Conservation (phyloP, 2,329 filamentous ascomycete species). For the Raffaelea ambrosiae region DNA sequence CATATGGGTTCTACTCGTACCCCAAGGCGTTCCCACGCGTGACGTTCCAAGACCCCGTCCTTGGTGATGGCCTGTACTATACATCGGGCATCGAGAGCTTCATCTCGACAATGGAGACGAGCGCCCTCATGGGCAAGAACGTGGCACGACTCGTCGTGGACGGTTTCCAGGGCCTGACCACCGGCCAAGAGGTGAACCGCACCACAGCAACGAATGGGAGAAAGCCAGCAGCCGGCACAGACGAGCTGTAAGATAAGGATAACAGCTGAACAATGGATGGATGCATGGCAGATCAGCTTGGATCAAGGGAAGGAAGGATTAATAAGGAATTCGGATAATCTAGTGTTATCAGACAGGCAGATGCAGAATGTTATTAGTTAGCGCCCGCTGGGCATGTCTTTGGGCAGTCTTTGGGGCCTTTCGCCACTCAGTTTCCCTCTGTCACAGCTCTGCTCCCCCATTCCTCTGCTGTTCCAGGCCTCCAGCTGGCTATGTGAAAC, state of each 20-base stretch:
- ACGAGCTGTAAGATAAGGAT: neutral
- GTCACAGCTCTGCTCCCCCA: too few relatives aligned
- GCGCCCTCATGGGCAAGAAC: constrained; percentile 81
- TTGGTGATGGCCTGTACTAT: constrained; percentile 62
- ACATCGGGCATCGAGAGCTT: constrained; percentile 80
- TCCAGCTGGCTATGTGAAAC: neutral
- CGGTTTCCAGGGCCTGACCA: constrained; percentile 22
- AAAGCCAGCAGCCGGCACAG: constrained; percentile 1
- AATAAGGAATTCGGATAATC: too few relatives aligned
- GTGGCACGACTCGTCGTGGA: constrained; percentile 65
- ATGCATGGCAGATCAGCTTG: too few relatives aligned
- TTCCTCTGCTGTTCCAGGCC: too few relatives aligned
- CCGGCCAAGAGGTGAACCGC: constrained; percentile 4
- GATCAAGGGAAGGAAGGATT: too few relatives aligned
- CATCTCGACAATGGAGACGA: constrained; percentile 97
- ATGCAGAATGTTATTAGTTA: too few relatives aligned
- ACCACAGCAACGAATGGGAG: neutral
- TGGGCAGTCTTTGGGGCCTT: too few relatives aligned
- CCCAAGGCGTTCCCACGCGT: constrained; percentile 76
- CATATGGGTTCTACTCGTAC: constrained; percentile 76
- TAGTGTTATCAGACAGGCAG: too few relatives aligned
- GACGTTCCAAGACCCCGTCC: constrained; percentile 72
- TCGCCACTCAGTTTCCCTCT: too few relatives aligned
- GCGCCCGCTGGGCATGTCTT: too few relatives aligned
- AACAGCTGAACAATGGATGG: too few relatives aligned